phyloP scores from a whole-genome alignment of 345 rosid species.

The Eucalyptus sideroxylon region DNA sequence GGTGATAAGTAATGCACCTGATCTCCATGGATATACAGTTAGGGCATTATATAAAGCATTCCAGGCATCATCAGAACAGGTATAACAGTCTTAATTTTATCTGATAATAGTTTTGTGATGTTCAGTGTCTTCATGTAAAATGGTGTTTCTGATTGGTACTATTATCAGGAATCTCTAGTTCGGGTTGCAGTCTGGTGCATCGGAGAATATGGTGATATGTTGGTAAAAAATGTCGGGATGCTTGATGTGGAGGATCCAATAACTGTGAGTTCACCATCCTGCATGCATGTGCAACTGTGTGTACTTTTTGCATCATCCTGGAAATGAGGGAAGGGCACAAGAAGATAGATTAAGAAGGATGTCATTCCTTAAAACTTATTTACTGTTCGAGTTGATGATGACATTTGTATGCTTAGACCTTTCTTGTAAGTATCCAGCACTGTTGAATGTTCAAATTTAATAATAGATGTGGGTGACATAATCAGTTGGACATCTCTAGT shows the following conservation, averaged over 20 bases:
- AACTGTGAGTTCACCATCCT: conserved; percentile 47
- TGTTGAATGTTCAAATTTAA: not conserved
- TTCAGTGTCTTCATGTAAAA: not conserved
- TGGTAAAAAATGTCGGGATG: conserved; percentile 84
- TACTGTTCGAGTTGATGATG: not conserved
- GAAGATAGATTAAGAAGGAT: not conserved
- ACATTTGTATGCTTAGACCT: not conserved
- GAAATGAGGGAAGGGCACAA: not conserved
- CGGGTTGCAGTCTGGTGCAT: conserved; percentile 98
- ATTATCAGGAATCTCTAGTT: conserved; percentile 77
- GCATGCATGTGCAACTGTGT: not conserved
- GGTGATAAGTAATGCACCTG: conserved; percentile 90
- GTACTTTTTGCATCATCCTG: not conserved
- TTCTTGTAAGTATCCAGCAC: not conserved
- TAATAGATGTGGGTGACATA: not conserved
- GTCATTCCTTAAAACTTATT: not conserved
- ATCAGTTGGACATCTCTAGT: not conserved
- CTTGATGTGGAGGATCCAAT: conserved; percentile 81
- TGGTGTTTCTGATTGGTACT: not conserved
- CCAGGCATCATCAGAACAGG: conserved; percentile 80
- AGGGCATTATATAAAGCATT: conserved; percentile 80
- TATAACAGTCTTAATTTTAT: not conserved
- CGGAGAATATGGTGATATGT: conserved; percentile 96
- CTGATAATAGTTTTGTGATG: not conserved
- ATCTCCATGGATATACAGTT: conserved; percentile 91